Percentiles rank a stretch among this genome's conserved stretches.
phyloP scores from a whole-genome alignment of 441 rosid genomes.

The Adansonia madagascariensis region DNA sequence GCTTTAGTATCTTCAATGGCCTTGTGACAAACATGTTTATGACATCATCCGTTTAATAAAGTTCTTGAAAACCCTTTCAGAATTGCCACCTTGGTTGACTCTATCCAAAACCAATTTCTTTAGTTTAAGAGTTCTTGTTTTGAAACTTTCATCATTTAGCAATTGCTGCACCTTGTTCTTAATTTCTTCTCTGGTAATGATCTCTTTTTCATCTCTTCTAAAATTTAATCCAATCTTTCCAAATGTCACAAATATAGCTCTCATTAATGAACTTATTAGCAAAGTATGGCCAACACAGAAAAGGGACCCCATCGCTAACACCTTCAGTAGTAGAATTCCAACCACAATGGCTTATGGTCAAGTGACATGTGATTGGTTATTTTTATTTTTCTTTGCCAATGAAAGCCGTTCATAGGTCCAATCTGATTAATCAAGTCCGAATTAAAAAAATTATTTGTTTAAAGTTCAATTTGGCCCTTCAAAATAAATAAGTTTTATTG shows the following conservation, averaged over 20 bases:
- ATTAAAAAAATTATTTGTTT: no score
- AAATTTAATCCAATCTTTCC: constrained; percentile 37
- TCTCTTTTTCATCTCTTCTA: constrained; percentile 14
- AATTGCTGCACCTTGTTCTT: constrained; percentile 32
- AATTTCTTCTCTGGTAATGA: constrained; percentile 33
- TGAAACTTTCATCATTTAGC: not conserved
- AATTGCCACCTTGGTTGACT: constrained; percentile 30
- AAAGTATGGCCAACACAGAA: constrained; percentile 40
- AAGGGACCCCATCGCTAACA: constrained; percentile 16
- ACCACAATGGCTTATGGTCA: constrained; percentile 28
- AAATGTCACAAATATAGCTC: constrained; percentile 35
- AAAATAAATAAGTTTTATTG: no score
- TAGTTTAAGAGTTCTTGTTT: constrained; percentile 24
- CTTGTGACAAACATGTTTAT: not conserved
- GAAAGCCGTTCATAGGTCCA: no score
- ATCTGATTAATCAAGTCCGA: no score
- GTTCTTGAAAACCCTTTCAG: not conserved
- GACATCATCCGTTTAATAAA: constrained; percentile 33
- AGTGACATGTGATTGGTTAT: no score
- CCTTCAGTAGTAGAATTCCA: constrained; percentile 36
- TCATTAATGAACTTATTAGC: constrained; percentile 36
- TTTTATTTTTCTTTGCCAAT: no score
- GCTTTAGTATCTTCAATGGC: not conserved
- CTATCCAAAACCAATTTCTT: constrained; percentile 9
- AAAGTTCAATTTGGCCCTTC: no score